These are phyloP conservation scores for Pyrenula massariospora DNA, from an alignment of 495 filamentous ascomycete genomes.

Conservation along the genomic window DNA sequence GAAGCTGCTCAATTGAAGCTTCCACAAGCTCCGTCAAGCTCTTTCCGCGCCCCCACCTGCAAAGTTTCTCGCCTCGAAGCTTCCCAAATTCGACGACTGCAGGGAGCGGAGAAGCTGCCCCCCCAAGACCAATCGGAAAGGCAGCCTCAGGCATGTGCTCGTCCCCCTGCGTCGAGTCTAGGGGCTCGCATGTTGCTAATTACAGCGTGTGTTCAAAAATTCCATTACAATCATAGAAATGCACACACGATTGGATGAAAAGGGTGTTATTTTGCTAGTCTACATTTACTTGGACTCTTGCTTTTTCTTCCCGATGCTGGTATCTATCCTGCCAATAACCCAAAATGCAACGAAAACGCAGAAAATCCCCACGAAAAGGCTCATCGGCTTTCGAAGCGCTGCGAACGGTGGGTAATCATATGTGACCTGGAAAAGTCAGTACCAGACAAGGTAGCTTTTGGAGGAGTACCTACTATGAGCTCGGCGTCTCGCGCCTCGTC, in stretches of 20 bases:
- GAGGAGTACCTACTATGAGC: constrained; percentile 43
- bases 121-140: neutral
- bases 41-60: neutral
- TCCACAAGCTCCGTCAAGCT: neutral
- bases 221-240: too few species aligned
- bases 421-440: constrained; percentile 36
- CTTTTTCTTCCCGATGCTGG: constrained; percentile 50
- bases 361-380: constrained; percentile 64
- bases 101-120: neutral
- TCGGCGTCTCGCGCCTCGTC: constrained; percentile 77
- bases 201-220: too few species aligned
- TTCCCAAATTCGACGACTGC: neutral
- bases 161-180: neutral
- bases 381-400: constrained; percentile 72
- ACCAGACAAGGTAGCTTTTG: neutral
- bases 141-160: neutral
- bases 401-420: constrained; percentile 75
- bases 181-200: too few species aligned
- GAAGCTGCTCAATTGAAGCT: neutral
- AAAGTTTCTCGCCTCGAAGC: neutral
- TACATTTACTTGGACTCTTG: too few species aligned
- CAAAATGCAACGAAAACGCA: constrained; percentile 66
- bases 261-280: too few species aligned
- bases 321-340: constrained; percentile 65
- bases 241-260: too few species aligned